Percentiles rank a stretch among this genome's conserved stretches.
These are phyloP conservation scores for Colletotrichum abscissum DNA, from an alignment of 2,329 filamentous ascomycete species.

Conservation along the genomic window DNA sequence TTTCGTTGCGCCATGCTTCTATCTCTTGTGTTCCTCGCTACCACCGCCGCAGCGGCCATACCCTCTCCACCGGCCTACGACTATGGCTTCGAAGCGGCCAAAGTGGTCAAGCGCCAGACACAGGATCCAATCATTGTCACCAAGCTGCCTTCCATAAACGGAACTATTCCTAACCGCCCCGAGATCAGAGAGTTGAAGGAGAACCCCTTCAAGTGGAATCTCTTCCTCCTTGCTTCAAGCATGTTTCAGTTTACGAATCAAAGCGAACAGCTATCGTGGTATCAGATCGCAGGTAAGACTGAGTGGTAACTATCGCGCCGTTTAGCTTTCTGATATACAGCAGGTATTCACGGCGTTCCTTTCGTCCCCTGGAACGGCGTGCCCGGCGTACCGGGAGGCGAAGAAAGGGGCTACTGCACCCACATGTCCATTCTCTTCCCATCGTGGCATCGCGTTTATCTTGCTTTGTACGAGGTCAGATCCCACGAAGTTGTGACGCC, in stretches of 20 bases:
- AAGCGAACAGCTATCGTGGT: conserved; percentile 75
- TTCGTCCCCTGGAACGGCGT: conserved; percentile 66
- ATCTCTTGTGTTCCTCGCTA: conserved; percentile 9
- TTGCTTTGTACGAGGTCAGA: conserved; percentile 69
- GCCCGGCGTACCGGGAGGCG: conserved; percentile 59
- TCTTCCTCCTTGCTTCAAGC: conserved; percentile 80
- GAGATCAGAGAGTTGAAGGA: conserved; percentile 76
- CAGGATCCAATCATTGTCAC: conserved; percentile 54
- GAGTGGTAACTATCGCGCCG: not conserved
- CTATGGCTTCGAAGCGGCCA: conserved; percentile 60
- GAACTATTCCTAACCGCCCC: conserved; percentile 60
- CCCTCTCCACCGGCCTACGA: conserved; percentile 50
- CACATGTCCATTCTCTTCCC: conserved; percentile 82
- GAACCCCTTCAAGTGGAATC: conserved; percentile 76
- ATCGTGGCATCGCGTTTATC: conserved; percentile 86
- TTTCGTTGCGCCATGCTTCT: not conserved
- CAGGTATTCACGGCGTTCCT: conserved; percentile 85
- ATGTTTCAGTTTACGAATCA: conserved; percentile 78
- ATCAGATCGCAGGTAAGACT: conserved; percentile 77
- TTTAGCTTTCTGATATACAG: conserved; percentile 19
- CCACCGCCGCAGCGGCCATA: not conserved
- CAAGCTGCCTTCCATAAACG: conserved; percentile 53
- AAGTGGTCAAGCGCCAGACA: conserved; percentile 53
- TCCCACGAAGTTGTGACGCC: not conserved
- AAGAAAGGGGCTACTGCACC: conserved; percentile 77